Conservation (phyloP, 2,329 filamentous ascomycete genomes). For the Aspergillus udagawae region DNA sequence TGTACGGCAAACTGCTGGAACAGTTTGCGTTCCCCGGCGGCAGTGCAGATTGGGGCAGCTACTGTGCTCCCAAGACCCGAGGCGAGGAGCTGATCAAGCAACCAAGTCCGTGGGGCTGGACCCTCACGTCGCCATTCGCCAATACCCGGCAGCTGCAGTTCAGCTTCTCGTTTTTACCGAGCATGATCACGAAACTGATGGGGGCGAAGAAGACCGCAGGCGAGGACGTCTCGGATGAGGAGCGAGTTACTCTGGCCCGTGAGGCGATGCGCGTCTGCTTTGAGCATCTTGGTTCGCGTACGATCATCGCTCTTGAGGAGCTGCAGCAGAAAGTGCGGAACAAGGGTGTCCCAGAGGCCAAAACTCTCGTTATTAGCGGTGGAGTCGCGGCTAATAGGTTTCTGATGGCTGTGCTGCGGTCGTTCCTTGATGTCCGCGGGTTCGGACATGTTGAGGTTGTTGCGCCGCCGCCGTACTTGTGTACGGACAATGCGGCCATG, state of each 20-base stretch:
- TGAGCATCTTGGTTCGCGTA: constrained; percentile 75
- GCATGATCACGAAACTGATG: constrained; percentile 58
- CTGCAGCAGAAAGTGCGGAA: constrained; percentile 17
- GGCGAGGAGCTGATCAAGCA: constrained; percentile 55
- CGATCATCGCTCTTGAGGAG: constrained; percentile 63
- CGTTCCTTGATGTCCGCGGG: constrained; percentile 64
- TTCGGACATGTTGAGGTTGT: constrained; percentile 58
- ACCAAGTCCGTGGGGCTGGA: constrained; percentile 60
- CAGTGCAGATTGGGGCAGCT: constrained; percentile 41
- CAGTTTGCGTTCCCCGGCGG: constrained; percentile 66
- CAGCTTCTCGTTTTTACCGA: constrained; percentile 70
- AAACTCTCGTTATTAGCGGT: constrained; percentile 75
- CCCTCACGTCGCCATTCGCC: constrained; percentile 63
- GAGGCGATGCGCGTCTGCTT: constrained; percentile 78
- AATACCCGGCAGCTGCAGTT: constrained; percentile 59
- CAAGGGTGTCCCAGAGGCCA: constrained; percentile 32
- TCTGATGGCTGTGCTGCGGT: constrained; percentile 62
- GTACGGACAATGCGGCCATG: constrained; percentile 97
- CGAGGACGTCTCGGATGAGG: constrained; percentile 46
- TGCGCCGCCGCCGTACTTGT: constrained; percentile 72
- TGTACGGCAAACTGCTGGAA: constrained; percentile 79
- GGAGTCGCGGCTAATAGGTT: constrained; percentile 86
- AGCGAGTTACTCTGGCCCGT: constrained; percentile 66
- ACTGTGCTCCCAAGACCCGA: constrained; percentile 56
- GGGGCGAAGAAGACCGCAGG: constrained; percentile 32